phyloP scores from a whole-genome alignment of 768 basidiomycete genomes.

The Mycena venus region DNA sequence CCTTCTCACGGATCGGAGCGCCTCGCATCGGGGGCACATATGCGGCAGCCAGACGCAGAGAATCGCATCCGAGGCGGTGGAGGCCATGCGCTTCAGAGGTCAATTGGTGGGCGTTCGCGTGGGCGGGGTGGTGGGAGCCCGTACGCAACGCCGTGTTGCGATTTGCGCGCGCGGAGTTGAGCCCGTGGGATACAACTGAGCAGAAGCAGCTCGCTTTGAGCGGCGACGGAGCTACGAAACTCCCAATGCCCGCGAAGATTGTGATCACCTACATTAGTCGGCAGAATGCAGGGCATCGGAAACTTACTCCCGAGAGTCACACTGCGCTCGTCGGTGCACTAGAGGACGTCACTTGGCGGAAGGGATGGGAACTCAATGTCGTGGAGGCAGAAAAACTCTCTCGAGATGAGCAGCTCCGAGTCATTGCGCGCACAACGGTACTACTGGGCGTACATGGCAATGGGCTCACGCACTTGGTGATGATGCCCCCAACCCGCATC shows the following conservation, averaged over 20 bases:
- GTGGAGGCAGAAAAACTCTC: conserved; percentile 74
- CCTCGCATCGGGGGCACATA: conserved; percentile 74
- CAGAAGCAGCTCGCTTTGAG: conserved; percentile 20
- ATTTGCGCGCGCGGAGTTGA: conserved; percentile 68
- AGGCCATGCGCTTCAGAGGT: conserved; percentile 56
- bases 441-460: conserved; percentile 85
- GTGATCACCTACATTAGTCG: conserved; percentile 83
- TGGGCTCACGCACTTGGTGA: conserved; percentile 86
- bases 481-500: conserved; percentile 83
- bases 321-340: conserved; percentile 64
- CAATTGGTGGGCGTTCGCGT: conserved; percentile 53
- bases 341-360: conserved; percentile 60
- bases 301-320: conserved; percentile 70
- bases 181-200: conserved; percentile 36
- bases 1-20: conserved; percentile 83
- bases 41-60: conserved; percentile 78
- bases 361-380: conserved; percentile 72
- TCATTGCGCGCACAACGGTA: conserved; percentile 79
- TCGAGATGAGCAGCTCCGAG: conserved; percentile 80
- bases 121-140: conserved; percentile 86
- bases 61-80: conserved; percentile 78
- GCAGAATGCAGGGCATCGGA: conserved; percentile 66
- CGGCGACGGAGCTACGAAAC: conserved; percentile 37
- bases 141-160: conserved; percentile 73
- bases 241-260: conserved; percentile 61